Evolutionary conservation across 768 basidiomycete genomes (phyloP), one percentile per base, ranked within the genome.

Genomic region (Lactarius psammicola): DNA sequence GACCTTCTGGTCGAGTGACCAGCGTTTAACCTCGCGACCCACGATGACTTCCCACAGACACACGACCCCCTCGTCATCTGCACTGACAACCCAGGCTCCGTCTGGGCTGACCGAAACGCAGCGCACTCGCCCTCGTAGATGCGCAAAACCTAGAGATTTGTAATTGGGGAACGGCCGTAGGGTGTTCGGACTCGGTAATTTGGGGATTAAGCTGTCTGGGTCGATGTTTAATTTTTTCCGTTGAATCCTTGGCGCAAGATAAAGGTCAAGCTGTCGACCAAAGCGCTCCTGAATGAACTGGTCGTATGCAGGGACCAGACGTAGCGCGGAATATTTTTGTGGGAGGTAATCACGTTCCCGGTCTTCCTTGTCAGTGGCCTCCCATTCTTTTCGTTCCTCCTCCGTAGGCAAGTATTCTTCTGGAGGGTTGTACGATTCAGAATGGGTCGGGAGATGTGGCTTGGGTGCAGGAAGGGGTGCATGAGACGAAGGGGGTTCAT

Each of bases 361-460:
- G 74, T 98, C 95, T 75, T 95, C 94, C 60, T 87, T 84, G 64
- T 97, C 95, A 42, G 81, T 81, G 42, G 80, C 85, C 72, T 94
- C 88, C 91, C 94, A 98, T 72, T 86, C 84, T 68, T 86, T 83
- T 63, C 84, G 85, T 75, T 98, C 96, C 68, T 85, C 83, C 59
- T 88, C 86, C 1, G 90, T 88, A 5, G 92, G 93, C 9, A 99
- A 82, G 76, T 98, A 98, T 78, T 99, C 97, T 72, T 88, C 93
- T 7, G 97, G 97, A 36, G 97, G 97, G 74, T 99, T 99, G 76
- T 98, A 99, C 0, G 96, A 98, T 77, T 98, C 95, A n/a, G 89
- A 87, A 70, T 98, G 90, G 15, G 87, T 92, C 3, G 97, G 97
- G 1, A 97, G 86, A 18, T 84, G 83, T 2, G 86, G 85, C 76